phyloP scores from a whole-genome alignment of 768 basidiomycete species.

The Roridomyces roridus region DNA sequence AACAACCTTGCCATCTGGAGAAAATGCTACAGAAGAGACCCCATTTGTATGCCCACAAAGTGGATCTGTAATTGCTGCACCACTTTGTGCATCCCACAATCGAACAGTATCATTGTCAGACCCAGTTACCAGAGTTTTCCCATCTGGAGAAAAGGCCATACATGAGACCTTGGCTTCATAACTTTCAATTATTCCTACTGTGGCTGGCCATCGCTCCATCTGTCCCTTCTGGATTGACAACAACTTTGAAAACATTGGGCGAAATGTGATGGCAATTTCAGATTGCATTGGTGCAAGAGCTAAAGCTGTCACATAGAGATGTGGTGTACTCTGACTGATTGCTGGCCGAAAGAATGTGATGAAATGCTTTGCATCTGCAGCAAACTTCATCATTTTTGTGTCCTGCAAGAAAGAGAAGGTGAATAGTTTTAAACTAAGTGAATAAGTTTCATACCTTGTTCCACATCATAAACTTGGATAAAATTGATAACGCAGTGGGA shows the following conservation, averaged over 20 bases:
- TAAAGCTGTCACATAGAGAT: conserved; percentile 7
- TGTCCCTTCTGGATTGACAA: background rate
- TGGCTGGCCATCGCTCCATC: background rate
- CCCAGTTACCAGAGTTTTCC: background rate
- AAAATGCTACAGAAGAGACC: background rate
- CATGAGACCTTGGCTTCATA: background rate
- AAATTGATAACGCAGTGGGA: background rate
- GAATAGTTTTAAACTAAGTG: background rate
- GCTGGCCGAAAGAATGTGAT: background rate
- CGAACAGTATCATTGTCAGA: background rate
- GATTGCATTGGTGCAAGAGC: background rate
- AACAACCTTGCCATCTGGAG: background rate
- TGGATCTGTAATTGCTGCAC: background rate
- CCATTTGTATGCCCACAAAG: background rate
- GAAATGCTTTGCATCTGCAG: background rate
- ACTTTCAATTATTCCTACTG: background rate
- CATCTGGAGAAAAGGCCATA: background rate
- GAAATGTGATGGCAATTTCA: background rate
- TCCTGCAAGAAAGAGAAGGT: background rate
- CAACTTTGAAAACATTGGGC: background rate
- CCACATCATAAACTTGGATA: background rate
- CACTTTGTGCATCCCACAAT: background rate
- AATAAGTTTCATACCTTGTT: background rate
- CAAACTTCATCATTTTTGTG: background rate
- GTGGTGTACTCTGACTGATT: background rate